Evolutionary conservation across 192 early-diverging fungal genomes (phyloP), one percentile per base, ranked within the genome.

Genomic region (Linnemannia exigua): DNA sequence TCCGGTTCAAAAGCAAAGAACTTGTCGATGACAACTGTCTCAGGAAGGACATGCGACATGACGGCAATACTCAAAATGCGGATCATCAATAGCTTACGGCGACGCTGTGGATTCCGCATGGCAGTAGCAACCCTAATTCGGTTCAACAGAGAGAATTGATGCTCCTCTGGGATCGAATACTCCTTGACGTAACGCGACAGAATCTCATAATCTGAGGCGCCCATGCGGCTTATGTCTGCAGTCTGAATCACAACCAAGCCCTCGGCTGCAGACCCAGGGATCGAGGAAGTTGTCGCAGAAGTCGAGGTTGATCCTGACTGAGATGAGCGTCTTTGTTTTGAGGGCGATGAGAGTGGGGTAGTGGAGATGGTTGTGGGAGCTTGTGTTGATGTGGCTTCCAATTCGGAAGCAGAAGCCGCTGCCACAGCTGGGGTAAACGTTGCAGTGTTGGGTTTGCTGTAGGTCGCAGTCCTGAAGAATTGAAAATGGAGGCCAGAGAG

Each of bases 1-100:
- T 97, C 95, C 25, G 97, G 97, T 80, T 98, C 97, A 79, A 96
- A 97, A 19, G 95, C 90, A 79, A 97, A 95, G 36, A 99, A 89
- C 75, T 92, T 93, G 74, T 92, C 94, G 33, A 95, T 87, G 19
- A 93, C 89, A 44, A 91, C 72, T 2, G 93, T 89, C 77, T 96
- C 95, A 1, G 90, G 87, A n/a, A 89, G 89, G 17, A 94, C 81
- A 78, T 93, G 90, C 31, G 90, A 91, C 87, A 95, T 92, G 12
- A 97, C 92, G n/a, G 94, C 90, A 67, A 97, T 92, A 4, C 97
- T 94, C 51, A 96, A 84, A 37, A 98, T 88, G 19, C 97, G 94
- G 79, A 94, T 92, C 35, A 89, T 89, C 74, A 97, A 78, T n/a
- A 98, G 86, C 75, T 90, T 80, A 28, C 87, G 87, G 51, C 97